A percentile compares a stretch with the other conserved stretches of the same genome.
Evolutionary conservation across 2,329 filamentous ascomycete species (phyloP).

Genomic region (Trichophaea hybrida): DNA sequence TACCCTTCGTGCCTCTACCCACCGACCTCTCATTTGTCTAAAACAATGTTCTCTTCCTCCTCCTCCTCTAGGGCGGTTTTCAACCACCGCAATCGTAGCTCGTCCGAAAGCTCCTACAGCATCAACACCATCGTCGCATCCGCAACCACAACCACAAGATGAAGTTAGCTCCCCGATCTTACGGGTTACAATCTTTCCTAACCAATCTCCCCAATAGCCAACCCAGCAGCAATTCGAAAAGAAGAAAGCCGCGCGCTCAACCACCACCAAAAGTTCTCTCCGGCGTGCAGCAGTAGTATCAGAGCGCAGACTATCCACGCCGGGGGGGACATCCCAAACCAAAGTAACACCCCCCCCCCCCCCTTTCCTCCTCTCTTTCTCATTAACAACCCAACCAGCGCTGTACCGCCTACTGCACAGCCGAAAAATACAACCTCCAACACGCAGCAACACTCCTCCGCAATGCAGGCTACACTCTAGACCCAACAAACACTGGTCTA

Average conservation of each 20-base stretch:
- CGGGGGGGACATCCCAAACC: slow-evolving; percentile 35
- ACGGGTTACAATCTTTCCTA: too few species aligned
- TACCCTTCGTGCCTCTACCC: too few species aligned
- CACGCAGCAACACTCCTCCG: slow-evolving; percentile 44
- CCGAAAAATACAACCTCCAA: slow-evolving; percentile 50
- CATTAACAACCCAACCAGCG: slow-evolving; percentile 9
- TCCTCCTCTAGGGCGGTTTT: too few species aligned
- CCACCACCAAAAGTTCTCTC: slow-evolving; percentile 56
- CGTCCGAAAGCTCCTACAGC: too few species aligned
- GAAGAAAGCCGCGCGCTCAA: slow-evolving; percentile 38
- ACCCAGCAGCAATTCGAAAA: slow-evolving; percentile 30
- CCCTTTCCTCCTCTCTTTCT: too few species aligned
- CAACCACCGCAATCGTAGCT: too few species aligned
- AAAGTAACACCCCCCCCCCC: slow-evolving; percentile 5
- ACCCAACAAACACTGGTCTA: slow-evolving; percentile 47
- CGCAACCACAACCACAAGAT: too few species aligned
- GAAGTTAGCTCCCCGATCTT: too few species aligned
- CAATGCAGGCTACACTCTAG: slow-evolving; percentile 45
- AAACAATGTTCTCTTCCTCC: too few species aligned
- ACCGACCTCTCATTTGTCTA: too few species aligned
- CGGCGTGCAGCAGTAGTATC: slow-evolving; percentile 77
- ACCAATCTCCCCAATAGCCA: slow-evolving; percentile 1
- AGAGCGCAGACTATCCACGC: slow-evolving; percentile 40
- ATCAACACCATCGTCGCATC: too few species aligned
- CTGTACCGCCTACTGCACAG: slow-evolving; percentile 48